Evolutionary conservation across 345 rosid species (phyloP).

Genomic region (Syzygium jambos): DNA sequence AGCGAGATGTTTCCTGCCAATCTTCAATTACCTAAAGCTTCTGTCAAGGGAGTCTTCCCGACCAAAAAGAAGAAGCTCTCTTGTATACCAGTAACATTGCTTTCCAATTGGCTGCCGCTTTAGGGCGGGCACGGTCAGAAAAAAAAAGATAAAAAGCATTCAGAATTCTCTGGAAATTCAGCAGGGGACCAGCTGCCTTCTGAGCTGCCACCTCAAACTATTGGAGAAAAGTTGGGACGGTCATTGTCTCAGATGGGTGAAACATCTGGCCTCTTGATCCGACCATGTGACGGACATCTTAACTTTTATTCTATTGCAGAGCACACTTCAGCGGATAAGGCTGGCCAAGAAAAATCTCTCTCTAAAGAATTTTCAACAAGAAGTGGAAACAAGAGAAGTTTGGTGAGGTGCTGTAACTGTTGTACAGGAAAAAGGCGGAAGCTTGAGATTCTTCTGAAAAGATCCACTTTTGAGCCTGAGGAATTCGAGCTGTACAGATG

Average conservation of each 20-base stretch:
- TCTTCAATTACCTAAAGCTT: slow-evolving; percentile 51
- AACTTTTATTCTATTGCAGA: slow-evolving; percentile 42
- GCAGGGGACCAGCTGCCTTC: slow-evolving; percentile 12
- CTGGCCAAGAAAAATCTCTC: slow-evolving; percentile 15
- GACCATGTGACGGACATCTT: slow-evolving; percentile 76
- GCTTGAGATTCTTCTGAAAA: slow-evolving; percentile 72
- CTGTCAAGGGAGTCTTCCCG: slow-evolving; percentile 56
- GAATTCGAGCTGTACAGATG: slow-evolving; percentile 71
- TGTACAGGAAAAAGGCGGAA: slow-evolving; percentile 31
- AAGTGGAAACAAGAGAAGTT: slow-evolving; percentile 25
- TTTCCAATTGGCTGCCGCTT: slow-evolving; percentile 65
- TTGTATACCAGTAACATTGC: slow-evolving; percentile 71
- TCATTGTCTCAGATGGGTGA: slow-evolving; percentile 23
- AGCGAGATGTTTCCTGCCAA: slow-evolving; percentile 40
- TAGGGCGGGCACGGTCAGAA: slow-evolving; percentile 21
- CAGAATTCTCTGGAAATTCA: background rate
- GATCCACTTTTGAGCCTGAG: slow-evolving; percentile 80
- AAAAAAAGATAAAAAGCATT: slow-evolving; percentile 14
- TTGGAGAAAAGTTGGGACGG: slow-evolving; percentile 56
- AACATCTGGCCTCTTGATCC: slow-evolving; percentile 30
- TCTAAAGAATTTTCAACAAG: slow-evolving; percentile 30
- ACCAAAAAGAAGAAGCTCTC: slow-evolving; percentile 64
- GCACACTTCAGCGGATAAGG: slow-evolving; percentile 16
- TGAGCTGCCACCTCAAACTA: slow-evolving; percentile 26
- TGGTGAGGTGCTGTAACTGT: slow-evolving; percentile 25